Evolutionary conservation across 495 filamentous ascomycete genomes (phyloP).

Genomic region (Aspergillus baeticus): DNA sequence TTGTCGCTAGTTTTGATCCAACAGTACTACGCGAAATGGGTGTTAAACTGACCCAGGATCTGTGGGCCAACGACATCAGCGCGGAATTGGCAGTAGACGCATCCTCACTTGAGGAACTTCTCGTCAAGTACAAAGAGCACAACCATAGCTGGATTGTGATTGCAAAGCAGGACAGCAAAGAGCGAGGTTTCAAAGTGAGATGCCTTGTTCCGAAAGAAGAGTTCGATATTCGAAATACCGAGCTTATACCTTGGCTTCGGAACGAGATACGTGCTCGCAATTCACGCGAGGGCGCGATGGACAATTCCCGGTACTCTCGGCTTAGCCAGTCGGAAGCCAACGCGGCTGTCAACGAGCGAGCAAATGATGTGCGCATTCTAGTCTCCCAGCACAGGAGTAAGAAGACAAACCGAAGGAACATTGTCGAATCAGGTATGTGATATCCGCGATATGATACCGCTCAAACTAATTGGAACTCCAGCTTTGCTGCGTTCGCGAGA

Average conservation of each 20-base stretch:
- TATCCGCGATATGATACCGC: not conserved
- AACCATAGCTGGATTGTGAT: conserved; percentile 84
- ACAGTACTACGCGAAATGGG: conserved; percentile 70
- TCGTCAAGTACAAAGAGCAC: conserved; percentile 65
- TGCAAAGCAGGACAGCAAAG: conserved; percentile 74
- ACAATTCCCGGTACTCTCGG: conserved; percentile 44
- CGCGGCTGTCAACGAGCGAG: conserved; percentile 40
- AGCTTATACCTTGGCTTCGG: conserved; percentile 79
- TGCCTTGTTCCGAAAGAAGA: conserved; percentile 78
- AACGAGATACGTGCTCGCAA: conserved; percentile 79
- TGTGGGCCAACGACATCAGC: conserved; percentile 82
- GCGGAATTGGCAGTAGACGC: conserved; percentile 85
- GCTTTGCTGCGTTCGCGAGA: conserved; percentile 63
- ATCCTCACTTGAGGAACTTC: conserved; percentile 70
- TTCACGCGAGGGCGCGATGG: conserved; percentile 52
- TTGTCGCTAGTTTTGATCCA: conserved; percentile 83
- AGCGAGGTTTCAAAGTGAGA: conserved; percentile 71
- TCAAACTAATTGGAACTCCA: conserved; percentile 16
- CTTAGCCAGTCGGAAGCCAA: conserved; percentile 45
- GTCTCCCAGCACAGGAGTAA: conserved; percentile 78
- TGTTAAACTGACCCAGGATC: conserved; percentile 69
- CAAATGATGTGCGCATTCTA: conserved; percentile 79
- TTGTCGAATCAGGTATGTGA: conserved; percentile 69
- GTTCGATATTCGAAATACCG: conserved; percentile 68
- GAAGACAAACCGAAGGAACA: conserved; percentile 81